These are phyloP conservation scores for Sophora flavescens DNA, from an alignment of 306 rosid genomes.

Conservation along the genomic window DNA sequence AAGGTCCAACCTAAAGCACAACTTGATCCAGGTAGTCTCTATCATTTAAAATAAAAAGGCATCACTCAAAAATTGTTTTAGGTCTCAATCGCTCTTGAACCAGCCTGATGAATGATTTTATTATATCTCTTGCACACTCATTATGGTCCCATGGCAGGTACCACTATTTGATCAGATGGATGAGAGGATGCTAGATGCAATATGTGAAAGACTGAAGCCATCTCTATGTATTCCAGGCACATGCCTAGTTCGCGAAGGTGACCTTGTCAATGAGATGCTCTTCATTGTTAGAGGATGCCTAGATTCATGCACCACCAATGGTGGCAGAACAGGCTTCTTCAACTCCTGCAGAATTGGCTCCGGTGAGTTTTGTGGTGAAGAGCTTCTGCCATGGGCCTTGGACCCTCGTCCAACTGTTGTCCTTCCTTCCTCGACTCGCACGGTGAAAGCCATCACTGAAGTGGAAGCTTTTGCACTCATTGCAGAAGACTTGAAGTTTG, in stretches of 20 bases:
- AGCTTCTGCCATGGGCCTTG: conserved; percentile 66
- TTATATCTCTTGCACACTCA: not conserved
- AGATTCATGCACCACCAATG: conserved; percentile 65
- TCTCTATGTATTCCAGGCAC: conserved; percentile 55
- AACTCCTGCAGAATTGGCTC: conserved; percentile 60
- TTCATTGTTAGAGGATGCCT: conserved; percentile 63
- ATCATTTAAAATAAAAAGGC: no score
- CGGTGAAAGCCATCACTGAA: conserved; percentile 57
- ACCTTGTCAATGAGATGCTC: conserved; percentile 63
- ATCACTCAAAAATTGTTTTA: no score
- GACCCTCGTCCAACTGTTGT: conserved; percentile 55
- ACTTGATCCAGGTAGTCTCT: no score
- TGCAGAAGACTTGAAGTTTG: conserved; percentile 61
- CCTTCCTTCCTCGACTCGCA: conserved; percentile 66
- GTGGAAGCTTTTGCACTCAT: conserved; percentile 75
- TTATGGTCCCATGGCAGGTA: conserved; percentile 47
- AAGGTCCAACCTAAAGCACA: no score
- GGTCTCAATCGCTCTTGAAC: no score
- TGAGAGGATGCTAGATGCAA: conserved; percentile 64
- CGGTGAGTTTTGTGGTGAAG: conserved; percentile 75
- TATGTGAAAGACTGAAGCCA: conserved; percentile 68
- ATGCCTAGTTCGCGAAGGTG: conserved; percentile 63
- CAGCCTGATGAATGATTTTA: no score
- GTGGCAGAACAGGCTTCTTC: conserved; percentile 68
- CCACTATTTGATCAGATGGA: conserved; percentile 71